Evolutionary conservation across 2,329 filamentous ascomycete genomes (phyloP).

Genomic region (Pseudocercospora macadamiae): DNA sequence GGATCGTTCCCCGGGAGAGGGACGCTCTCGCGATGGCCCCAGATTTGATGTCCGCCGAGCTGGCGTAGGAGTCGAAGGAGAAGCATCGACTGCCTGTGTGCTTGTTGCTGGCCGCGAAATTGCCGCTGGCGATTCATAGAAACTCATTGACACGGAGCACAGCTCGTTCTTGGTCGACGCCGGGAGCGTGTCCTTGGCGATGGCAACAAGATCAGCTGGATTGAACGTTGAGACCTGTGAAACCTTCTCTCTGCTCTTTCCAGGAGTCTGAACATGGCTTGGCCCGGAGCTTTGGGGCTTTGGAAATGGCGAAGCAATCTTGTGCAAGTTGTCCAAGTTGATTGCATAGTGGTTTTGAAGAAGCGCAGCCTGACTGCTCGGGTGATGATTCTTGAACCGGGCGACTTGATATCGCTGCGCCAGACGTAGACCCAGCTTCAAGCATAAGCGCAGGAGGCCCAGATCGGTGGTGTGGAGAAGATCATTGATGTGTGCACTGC

Average conservation of each 20-base stretch:
- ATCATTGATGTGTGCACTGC: slow-evolving; percentile 85
- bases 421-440: slow-evolving; percentile 81
- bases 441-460: slow-evolving; percentile 73
- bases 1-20: slow-evolving; percentile 30
- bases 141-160: slow-evolving; percentile 76
- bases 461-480: slow-evolving; percentile 86
- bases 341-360: slow-evolving; percentile 81
- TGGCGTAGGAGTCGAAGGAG: slow-evolving; percentile 62
- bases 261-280: slow-evolving; percentile 56
- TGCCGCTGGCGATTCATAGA: slow-evolving; percentile 61
- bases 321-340: slow-evolving; percentile 76
- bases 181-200: slow-evolving; percentile 61
- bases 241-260: slow-evolving; percentile 77
- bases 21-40: slow-evolving; percentile 44
- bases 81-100: slow-evolving; percentile 58
- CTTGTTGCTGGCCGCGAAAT: slow-evolving; percentile 41
- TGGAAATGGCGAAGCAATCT: slow-evolving; percentile 77
- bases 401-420: slow-evolving; percentile 92
- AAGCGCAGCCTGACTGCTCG: slow-evolving; percentile 66
- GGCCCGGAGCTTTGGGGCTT: slow-evolving; percentile 63
- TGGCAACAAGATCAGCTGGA: slow-evolving; percentile 79
- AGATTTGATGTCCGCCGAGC: slow-evolving; percentile 65
- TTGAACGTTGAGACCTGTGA: slow-evolving; percentile 61
- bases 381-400: slow-evolving; percentile 66
- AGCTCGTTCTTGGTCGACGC: slow-evolving; percentile 69